Base-by-base conservation (phyloP, 805 yeast genomes). In the Saccharomycopsis schoenii region DNA sequence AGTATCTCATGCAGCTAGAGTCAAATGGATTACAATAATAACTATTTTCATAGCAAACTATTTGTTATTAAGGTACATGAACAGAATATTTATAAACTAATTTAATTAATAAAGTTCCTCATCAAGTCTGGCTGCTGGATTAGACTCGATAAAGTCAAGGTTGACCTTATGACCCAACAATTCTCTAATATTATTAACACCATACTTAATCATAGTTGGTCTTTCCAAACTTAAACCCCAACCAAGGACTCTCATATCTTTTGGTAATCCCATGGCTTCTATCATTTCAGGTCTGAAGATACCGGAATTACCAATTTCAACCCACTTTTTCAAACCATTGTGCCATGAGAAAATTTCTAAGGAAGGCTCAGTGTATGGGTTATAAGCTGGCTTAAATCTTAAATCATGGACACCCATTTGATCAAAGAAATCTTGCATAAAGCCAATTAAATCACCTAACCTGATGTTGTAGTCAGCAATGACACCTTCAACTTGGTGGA, bases 241-340 rank as follows among this genome's bases (percentile, higher is more conserved):
- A 65, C 99, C 99, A 67, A 91, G 82, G 12, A 93, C 98, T 73
- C 97, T 83, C 78, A 96, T 75, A 72, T 89, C 88, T 78, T 86
- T 86, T 63, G 99, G 99, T 70, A 94, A 82, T 41, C 99, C 99
- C 98, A 94, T 93, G 55, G 97, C 78, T 77, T 91, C 97, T 72
- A 96, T 81, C 99, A 94, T 94, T 77, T 94, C 99, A 14, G 99
- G 99, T 77, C 99, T 86, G 82, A 94, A 94, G 97, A 94, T 88
- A 74, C 99, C 99, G 19, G 97, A 91, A 80, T 94, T 94, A 74
- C 99, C 99, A 70, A 94, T 93, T 80, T 94, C 99, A 65, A 94
- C 99, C 99, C 99, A 96, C 74, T 90, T 94, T 68, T 81, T 85
- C 69, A 94, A 81, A 58, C 97, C 97, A 68, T 84, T 85, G 76